Base-by-base conservation (phyloP, 108 stramenopile species). In the Nitzschia putrida region DNA sequence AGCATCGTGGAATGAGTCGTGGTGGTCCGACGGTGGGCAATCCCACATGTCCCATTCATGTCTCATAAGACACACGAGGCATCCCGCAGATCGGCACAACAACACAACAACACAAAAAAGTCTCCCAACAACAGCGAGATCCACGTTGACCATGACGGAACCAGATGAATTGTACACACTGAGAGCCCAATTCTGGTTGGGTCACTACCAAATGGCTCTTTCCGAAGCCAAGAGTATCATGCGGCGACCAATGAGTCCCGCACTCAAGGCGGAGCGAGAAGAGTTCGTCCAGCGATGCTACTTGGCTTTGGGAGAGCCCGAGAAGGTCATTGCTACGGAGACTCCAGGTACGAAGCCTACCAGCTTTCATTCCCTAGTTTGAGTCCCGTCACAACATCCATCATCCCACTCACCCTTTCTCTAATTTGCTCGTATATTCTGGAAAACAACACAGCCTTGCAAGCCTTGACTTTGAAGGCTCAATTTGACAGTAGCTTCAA, bases 131-230 rank as follows among this genome's bases (percentile, higher is more conserved):
- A 18, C 18, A 16, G 47, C 47, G 18, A 18, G n/a, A 56, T 56
- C 50, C 58, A 60, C 25, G 39, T 4, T 25, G 47, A 95, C 85
- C 83, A 97, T 97, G 97, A 53, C 91, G 70, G 97, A 97, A 75
- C 96, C 97, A 9, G 98, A 99, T 78, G 98, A 99, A 68, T 91
- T 99, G 58, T 99, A 95, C 94, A 98, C 98, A 50, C 80, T 99
- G 47, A 88, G 98, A 49, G 96, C 96, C 86, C 95, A 94, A 64
- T 99, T 85, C 83, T 97, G 94, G 94, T 78, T 99, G 57, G 98
- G 97, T 22, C 95, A 95, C 84, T 99, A 96, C 78, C 73, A 87
- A 57, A 72, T 95, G 58, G 83, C 88, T 41, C 77, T 95, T 64
- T 92, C 89, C 41, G 95, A 95, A 77, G 94, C 83, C 55, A 81